Base-by-base conservation (phyloP, 306 rosid species). In the Medicago arabica region DNA sequence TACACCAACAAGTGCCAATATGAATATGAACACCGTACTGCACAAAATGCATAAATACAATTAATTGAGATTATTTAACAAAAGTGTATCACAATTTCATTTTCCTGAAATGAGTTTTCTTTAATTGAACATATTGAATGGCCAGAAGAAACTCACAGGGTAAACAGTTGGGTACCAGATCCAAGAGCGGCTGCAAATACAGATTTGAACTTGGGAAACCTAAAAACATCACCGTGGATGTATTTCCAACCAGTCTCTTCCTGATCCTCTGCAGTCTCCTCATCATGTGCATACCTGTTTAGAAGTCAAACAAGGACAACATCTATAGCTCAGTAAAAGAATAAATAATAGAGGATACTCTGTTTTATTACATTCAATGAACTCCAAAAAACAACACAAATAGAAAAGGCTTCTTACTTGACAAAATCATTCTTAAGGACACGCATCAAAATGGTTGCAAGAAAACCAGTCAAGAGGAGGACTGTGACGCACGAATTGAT, bases 341-440 rank as follows among this genome's bases (percentile, higher is more conserved):
- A 46, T 41, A 64, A 53, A 41, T 38, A 59, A 46, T 4, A 75
- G 43, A 23, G 39, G 66, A 25, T 46, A 4, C 43, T 11, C 7
- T 10, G 49, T 44, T 78, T 53, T 15, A 39, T 67, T 67, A n/a
- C 64, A 69, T 18, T 65, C 55, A 79, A 79, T n/a, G 5, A 9
- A 51, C 14, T 70, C 38, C 61, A 4, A 46, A 9, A 39, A 53
- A 64, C n/a, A 54, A 34, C 70, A 71, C 36, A 23, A 17, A 43
- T 19, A 23, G 14, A 2, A 67, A 51, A 39, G 3, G 13, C 68
- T 60, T 43, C 97, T 89, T 85, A 94, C 98, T 92, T 90, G 80
- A 90, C 93, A 78, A 94, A 90, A 83, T 94, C 98, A 50, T 94
- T 94, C 89, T 94, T 92, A 53, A 91, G 95, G 54, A 94, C 95